Percentiles rank a stretch among this genome's conserved stretches.
Evolutionary conservation across 371 early-diverging fungal species (phyloP).

Genomic region (Mucor racemosus): DNA sequence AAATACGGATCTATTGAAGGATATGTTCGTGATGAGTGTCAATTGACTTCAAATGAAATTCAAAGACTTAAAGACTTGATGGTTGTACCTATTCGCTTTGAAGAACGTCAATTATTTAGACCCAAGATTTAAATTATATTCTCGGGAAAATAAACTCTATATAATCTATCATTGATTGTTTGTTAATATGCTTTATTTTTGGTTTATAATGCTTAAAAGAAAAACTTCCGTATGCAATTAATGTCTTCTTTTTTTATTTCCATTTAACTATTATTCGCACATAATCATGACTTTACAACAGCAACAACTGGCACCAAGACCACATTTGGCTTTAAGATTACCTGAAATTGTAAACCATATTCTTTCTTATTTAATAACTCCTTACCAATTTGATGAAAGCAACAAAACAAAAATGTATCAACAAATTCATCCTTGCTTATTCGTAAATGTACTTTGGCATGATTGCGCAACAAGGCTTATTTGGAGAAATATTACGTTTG

Average conservation of each 20-base stretch:
- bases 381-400: constrained; percentile 9
- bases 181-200: neutral
- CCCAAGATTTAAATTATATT: constrained; percentile 25
- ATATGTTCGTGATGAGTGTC: constrained; percentile 38
- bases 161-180: constrained; percentile 6
- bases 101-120: constrained; percentile 49
- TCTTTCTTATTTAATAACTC: constrained; percentile 13
- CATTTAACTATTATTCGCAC: neutral
- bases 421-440: constrained; percentile 27
- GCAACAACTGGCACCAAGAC: neutral
- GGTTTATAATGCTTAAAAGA: neutral
- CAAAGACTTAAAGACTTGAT: constrained; percentile 40
- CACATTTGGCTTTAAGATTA: constrained; percentile 25
- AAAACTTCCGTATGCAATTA: constrained; percentile 4
- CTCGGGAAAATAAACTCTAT: neutral
- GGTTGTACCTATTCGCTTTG: constrained; percentile 52
- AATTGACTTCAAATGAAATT: constrained; percentile 39
- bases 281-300: neutral
- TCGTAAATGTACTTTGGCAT: constrained; percentile 38
- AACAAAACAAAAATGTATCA: constrained; percentile 17
- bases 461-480: constrained; percentile 33
- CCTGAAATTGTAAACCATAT: constrained; percentile 33
- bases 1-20: constrained; percentile 37
- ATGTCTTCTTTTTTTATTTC: neutral
- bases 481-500: constrained; percentile 36